Evolutionary conservation across 345 rosid genomes (phyloP).

Genomic region (Citrus unshiu): DNA sequence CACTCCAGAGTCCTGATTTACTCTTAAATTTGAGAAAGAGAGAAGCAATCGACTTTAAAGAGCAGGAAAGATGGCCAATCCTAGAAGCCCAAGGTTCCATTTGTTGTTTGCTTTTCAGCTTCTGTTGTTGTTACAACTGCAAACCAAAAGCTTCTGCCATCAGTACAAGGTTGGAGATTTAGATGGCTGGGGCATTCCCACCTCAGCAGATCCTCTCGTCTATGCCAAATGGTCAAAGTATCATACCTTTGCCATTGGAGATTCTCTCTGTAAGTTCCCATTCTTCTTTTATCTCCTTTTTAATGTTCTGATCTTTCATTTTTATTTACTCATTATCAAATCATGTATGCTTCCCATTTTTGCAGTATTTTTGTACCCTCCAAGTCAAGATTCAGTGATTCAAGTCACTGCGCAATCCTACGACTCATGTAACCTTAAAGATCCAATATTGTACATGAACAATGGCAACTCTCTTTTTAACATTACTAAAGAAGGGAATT

Average conservation of each 20-base stretch:
- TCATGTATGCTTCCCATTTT: background rate
- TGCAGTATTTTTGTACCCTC: conserved; percentile 93
- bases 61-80: conserved; percentile 23
- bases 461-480: conserved; percentile 94
- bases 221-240: conserved; percentile 74
- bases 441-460: conserved; percentile 83
- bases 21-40: background rate
- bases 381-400: conserved; percentile 91
- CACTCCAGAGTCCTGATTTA: background rate
- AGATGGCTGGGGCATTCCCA: conserved; percentile 88
- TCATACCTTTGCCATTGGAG: conserved; percentile 65
- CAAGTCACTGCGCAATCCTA: conserved; percentile 62
- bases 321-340: background rate
- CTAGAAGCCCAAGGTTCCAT: conserved; percentile 8
- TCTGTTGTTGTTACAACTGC: conserved; percentile 42
- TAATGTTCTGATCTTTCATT: background rate
- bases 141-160: conserved; percentile 40
- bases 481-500: conserved; percentile 55
- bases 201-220: conserved; percentile 49
- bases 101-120: conserved; percentile 32
- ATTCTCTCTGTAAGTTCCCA: conserved; percentile 60
- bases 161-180: conserved; percentile 77
- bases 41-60: too few species aligned
- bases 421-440: conserved; percentile 69
- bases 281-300: background rate